Evolutionary conservation across 805 yeast genomes (phyloP).

Genomic region (Candida ovalis): DNA sequence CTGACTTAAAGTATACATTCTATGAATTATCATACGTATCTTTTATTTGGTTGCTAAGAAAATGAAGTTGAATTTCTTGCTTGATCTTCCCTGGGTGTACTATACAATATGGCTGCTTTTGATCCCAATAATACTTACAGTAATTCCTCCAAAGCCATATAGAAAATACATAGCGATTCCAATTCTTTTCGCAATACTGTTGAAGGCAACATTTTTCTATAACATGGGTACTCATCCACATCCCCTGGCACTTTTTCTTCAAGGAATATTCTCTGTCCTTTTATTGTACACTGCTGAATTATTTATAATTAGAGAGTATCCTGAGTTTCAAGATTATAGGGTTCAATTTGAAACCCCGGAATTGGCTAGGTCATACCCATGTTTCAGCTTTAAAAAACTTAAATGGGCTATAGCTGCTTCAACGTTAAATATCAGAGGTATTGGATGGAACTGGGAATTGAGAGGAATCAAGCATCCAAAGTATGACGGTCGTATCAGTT

Average conservation of each 20-base stretch:
- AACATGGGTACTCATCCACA: background rate
- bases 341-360: conserved; percentile 6
- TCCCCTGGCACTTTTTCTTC: conserved; percentile 7
- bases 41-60: too few relatives aligned
- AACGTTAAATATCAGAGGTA: conserved; percentile 9
- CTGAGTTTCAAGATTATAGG: conserved; percentile 14
- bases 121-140: conserved; percentile 6
- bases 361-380: conserved; percentile 3
- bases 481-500: background rate
- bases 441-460: conserved; percentile 17
- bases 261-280: conserved; percentile 10
- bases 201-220: conserved; percentile 4
- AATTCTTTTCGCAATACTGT: conserved; percentile 6
- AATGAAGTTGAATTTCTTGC: background rate
- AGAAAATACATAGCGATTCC: conserved; percentile 12
- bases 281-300: conserved; percentile 10
- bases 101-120: conserved; percentile 6
- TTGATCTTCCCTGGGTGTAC: background rate
- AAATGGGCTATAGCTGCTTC: conserved; percentile 12
- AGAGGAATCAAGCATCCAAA: background rate
- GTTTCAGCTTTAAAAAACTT: conserved; percentile 5
- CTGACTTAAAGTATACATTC: too few relatives aligned
- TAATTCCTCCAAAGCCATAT: conserved; percentile 11
- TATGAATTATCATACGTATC: too few relatives aligned
- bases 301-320: conserved; percentile 13